A percentile compares a stretch with the other conserved stretches of the same genome.
These are phyloP conservation scores for Chlorencoelia australis DNA, from an alignment of 2,329 filamentous ascomycete species.

Conservation along the genomic window DNA sequence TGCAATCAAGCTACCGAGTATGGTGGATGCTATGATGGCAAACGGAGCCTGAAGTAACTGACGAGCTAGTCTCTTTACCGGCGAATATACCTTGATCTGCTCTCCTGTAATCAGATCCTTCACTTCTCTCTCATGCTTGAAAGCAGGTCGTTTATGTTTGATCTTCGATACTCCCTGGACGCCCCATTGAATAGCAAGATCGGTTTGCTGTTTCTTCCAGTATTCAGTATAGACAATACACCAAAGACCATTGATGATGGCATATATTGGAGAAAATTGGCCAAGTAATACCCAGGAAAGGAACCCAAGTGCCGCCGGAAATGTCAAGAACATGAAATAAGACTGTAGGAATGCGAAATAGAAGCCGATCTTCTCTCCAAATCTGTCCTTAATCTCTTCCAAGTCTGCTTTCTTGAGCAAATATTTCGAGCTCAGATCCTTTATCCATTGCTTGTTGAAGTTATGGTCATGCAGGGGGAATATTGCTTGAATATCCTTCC, in stretches of 20 bases:
- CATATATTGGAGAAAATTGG: conserved; percentile 74
- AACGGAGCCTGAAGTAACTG: conserved; percentile 65
- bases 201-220: conserved; percentile 89
- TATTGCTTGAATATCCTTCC: conserved; percentile 62
- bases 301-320: conserved; percentile 70
- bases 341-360: conserved; percentile 92
- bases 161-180: conserved; percentile 77
- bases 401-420: conserved; percentile 56
- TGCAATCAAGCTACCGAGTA: conserved; percentile 73
- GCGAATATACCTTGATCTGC: conserved; percentile 49
- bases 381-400: conserved; percentile 64
- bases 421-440: conserved; percentile 63
- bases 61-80: conserved; percentile 48
- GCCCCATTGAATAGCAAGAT: conserved; percentile 80
- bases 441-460: conserved; percentile 68
- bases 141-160: conserved; percentile 67
- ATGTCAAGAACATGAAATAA: conserved; percentile 79
- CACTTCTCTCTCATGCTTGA: conserved; percentile 66
- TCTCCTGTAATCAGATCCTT: conserved; percentile 68
- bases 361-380: conserved; percentile 79
- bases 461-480: conserved; percentile 71
- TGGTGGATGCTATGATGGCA: conserved; percentile 58
- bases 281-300: conserved; percentile 74
- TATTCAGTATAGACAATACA: conserved; percentile 84
- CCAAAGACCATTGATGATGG: conserved; percentile 72